Conservation (phyloP, 192 early-diverging fungal species). For the Helicostylum pulchrum region DNA sequence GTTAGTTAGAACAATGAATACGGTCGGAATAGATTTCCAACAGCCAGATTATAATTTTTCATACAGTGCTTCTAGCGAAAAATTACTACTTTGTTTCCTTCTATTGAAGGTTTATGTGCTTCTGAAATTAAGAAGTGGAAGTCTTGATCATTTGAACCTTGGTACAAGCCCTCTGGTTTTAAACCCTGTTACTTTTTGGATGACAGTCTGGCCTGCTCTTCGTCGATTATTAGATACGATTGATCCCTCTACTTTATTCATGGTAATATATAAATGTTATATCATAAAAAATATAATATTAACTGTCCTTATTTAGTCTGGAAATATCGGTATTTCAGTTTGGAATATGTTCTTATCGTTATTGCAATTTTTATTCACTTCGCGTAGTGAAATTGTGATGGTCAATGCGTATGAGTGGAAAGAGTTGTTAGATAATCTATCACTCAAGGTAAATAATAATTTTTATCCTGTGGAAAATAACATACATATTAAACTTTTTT, state of each 20-base stretch:
- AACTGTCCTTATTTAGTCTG: constrained; percentile 6
- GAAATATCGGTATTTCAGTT: constrained; percentile 24
- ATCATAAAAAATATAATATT: not conserved
- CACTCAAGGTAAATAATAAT: constrained; percentile 23
- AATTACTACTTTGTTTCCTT: constrained; percentile 35
- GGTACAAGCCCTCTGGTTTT: not conserved
- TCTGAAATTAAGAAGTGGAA: constrained; percentile 19
- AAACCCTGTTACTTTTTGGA: constrained; percentile 20
- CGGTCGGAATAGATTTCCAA: constrained; percentile 31
- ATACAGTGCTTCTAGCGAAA: constrained; percentile 38
- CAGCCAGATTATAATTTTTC: constrained; percentile 34
- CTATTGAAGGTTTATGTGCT: constrained; percentile 43
- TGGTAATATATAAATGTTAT: not conserved
- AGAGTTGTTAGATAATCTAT: constrained; percentile 32
- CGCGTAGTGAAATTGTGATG: constrained; percentile 33
- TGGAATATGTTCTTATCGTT: constrained; percentile 41
- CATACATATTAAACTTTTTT: not conserved
- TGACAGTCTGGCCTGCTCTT: constrained; percentile 23
- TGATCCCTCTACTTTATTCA: constrained; percentile 5
- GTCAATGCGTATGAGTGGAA: constrained; percentile 41
- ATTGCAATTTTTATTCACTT: constrained; percentile 35
- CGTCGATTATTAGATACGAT: constrained; percentile 17
- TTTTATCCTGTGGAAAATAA: not conserved
- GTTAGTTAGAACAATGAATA: constrained; percentile 30
- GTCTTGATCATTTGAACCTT: not conserved